A percentile compares a stretch with the other conserved stretches of the same genome.
Evolutionary conservation across 2,329 filamentous ascomycete species (phyloP).

Genomic region (Mycosphaerella arachidis): DNA sequence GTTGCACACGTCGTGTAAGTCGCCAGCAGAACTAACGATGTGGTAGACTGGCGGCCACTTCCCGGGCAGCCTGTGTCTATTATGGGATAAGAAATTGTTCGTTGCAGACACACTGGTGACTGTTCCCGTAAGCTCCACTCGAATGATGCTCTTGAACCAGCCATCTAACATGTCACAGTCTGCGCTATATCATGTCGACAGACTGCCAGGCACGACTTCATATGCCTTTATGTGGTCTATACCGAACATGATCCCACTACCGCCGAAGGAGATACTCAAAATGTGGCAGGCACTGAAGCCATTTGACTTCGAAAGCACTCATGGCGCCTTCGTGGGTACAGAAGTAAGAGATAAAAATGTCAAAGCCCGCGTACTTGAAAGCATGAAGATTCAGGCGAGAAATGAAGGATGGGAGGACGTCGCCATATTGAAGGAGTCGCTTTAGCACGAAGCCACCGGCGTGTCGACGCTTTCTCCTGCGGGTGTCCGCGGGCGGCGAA

Average conservation of each 20-base stretch:
- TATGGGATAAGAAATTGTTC: slow-evolving; percentile 60
- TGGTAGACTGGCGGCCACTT: slow-evolving; percentile 64
- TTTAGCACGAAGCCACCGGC: background rate
- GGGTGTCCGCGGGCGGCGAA: no score
- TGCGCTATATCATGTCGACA: slow-evolving; percentile 37
- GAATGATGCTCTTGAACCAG: background rate
- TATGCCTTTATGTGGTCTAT: slow-evolving; percentile 75
- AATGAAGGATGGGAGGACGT: slow-evolving; percentile 26
- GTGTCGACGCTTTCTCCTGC: background rate
- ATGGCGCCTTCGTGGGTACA: slow-evolving; percentile 61
- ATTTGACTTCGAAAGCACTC: slow-evolving; percentile 60
- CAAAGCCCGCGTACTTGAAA: slow-evolving; percentile 65
- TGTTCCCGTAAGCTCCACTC: slow-evolving; percentile 49
- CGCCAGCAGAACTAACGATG: background rate
- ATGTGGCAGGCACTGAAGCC: slow-evolving; percentile 67
- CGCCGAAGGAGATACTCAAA: slow-evolving; percentile 56
- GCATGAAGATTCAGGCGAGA: slow-evolving; percentile 68
- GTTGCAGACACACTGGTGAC: slow-evolving; percentile 74
- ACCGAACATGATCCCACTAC: slow-evolving; percentile 68
- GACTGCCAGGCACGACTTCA: slow-evolving; percentile 43
- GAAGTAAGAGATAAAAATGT: slow-evolving; percentile 56
- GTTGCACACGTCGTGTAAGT: slow-evolving; percentile 30
- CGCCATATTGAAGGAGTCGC: slow-evolving; percentile 24
- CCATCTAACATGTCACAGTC: slow-evolving; percentile 19
- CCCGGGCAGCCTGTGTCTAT: slow-evolving; percentile 65